Conservation (phyloP, 116 monocot species). For the Papilionanthe hybrid region DNA sequence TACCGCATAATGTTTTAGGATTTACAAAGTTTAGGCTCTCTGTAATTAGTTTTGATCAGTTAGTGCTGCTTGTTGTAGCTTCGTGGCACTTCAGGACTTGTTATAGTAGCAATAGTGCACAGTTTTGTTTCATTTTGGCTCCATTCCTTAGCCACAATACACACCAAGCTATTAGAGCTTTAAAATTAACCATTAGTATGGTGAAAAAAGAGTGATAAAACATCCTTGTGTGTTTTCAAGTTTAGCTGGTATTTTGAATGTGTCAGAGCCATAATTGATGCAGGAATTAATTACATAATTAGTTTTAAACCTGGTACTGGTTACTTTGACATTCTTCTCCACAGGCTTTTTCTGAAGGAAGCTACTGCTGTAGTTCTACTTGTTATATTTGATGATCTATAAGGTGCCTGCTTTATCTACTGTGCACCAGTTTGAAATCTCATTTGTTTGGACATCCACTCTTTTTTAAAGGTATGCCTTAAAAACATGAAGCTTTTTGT, state of each 20-base stretch:
- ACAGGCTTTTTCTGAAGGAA: conserved; percentile 86
- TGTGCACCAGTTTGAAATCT: conserved; percentile 82
- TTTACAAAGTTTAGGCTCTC: too few species aligned
- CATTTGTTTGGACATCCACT: conserved; percentile 88
- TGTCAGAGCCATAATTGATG: neutral
- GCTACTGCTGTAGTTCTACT: conserved; percentile 82
- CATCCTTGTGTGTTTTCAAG: neutral
- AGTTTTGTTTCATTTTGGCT: neutral
- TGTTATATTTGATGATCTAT: conserved; percentile 84
- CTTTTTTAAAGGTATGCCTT: conserved; percentile 86
- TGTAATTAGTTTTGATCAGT: too few species aligned
- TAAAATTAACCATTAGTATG: neutral
- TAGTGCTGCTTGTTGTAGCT: too few species aligned
- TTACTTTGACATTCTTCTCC: conserved; percentile 68
- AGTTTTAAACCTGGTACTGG: conserved; percentile 36
- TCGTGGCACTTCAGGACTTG: too few species aligned
- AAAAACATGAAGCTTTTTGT: conserved; percentile 56
- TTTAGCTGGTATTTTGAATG: neutral
- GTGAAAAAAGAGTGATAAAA: neutral
- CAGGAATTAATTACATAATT: conserved; percentile 40
- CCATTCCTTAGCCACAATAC: neutral
- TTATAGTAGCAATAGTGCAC: neutral
- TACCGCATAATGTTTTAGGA: too few species aligned
- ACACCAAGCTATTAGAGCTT: neutral
- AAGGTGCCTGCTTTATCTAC: conserved; percentile 83